Evolutionary conservation across 140 eudicot genomes (phyloP).

Genomic region (Ambrosia hybrid): DNA sequence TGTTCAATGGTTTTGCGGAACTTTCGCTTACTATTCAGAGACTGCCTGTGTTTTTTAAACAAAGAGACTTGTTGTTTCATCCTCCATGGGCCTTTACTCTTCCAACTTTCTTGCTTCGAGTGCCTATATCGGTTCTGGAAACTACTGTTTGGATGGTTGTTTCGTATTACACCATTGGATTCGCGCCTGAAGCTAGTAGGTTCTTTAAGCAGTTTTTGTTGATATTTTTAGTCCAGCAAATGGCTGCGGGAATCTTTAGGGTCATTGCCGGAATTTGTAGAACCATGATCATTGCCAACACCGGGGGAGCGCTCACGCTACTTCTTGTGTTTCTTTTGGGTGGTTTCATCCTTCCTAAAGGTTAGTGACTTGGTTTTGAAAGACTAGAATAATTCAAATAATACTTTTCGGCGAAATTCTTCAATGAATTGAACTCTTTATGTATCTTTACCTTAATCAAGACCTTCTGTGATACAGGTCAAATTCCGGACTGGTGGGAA

Average conservation of each 20-base stretch:
- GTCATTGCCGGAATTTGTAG: slow-evolving; percentile 80
- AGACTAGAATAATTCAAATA: not conserved
- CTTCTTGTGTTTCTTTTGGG: slow-evolving; percentile 94
- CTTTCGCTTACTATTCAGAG: slow-evolving; percentile 71
- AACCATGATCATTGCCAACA: slow-evolving; percentile 85
- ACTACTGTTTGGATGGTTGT: slow-evolving; percentile 69
- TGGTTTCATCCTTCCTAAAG: slow-evolving; percentile 94
- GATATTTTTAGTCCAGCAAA: slow-evolving; percentile 83
- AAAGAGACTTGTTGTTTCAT: slow-evolving; percentile 79
- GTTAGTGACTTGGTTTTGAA: slow-evolving; percentile 36
- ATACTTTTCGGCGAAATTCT: slow-evolving; percentile 7
- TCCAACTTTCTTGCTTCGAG: slow-evolving; percentile 74
- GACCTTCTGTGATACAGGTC: slow-evolving; percentile 39
- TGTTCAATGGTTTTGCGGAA: slow-evolving; percentile 94
- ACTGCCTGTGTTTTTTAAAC: slow-evolving; percentile 93
- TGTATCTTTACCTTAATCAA: not conserved
- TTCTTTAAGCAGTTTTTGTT: slow-evolving; percentile 86
- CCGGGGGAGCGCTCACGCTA: slow-evolving; percentile 79
- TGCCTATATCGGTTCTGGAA: slow-evolving; percentile 83
- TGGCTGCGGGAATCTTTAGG: slow-evolving; percentile 93
- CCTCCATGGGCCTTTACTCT: slow-evolving; percentile 92
- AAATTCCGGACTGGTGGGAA: slow-evolving; percentile 86
- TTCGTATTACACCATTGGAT: slow-evolving; percentile 88
- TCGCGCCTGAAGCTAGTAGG: slow-evolving; percentile 94
- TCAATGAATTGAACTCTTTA: not conserved